Base-by-base conservation (phyloP, 495 filamentous ascomycete species). In the Pseudotulostoma volvatum region DNA sequence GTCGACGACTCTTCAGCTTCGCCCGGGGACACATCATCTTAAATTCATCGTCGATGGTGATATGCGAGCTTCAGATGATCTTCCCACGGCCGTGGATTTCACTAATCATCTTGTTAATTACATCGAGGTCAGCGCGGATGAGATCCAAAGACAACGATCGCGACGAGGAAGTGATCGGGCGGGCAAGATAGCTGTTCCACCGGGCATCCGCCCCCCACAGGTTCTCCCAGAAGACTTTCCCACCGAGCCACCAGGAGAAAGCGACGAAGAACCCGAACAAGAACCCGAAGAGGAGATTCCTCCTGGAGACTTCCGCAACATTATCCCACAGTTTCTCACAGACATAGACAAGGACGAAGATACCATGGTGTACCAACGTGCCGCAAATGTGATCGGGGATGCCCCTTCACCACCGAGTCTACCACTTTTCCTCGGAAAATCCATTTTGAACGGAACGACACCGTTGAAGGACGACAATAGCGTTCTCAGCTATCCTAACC, bases 71-170 rank as follows among this genome's bases (percentile, higher is more conserved):
- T 86, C 87, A 3, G 76, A 81, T 33, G 73, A 79, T 44, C 71
- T 93, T 16, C 87, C 90, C 2, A 96, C 92, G 0, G 88, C 90
- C 0, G 90, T 97, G 18, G 90, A 97, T 59, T 93, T 85, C 54
- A 90, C 84, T 31, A 93, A 93, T 52, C 87, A 93, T 50, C 63
- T 97, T 15, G 86, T 97, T 43, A 97, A 97, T 61, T 97, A 97
- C 50, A 77, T 97, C 48, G 90, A 97, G 60, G 79, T 96, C 38
- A 84, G 69, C 52, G 72, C 82, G 7, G 81, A 92, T 45, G 79
- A 86, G 50, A 52, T 73, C 21, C 23, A 32, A 32, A 28, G 35
- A 9, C 47, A 44, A 31, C 46, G 52, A 3, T 41, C 51, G 25
- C 50, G 53, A 57, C 68, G 45, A 36, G 53, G 51, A 37, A 55